Conservation (phyloP, 2,329 filamentous ascomycete genomes). For the Ceratocystis colombiana region DNA sequence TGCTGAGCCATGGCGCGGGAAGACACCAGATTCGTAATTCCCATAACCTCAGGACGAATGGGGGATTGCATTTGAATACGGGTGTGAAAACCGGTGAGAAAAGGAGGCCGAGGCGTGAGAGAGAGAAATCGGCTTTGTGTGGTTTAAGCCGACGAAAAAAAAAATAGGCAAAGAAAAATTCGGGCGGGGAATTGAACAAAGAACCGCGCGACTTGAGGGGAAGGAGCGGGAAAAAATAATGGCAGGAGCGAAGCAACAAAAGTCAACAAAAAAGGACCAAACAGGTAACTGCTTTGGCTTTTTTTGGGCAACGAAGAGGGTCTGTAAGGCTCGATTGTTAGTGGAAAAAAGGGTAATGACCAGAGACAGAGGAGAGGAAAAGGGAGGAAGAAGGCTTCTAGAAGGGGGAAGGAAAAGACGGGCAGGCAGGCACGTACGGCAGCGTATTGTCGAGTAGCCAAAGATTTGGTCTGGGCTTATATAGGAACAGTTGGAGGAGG, state of each 20-base stretch:
- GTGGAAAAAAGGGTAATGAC: neutral
- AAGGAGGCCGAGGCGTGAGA: neutral
- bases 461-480: slow-evolving; percentile 2
- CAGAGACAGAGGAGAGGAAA: neutral
- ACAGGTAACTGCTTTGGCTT: slow-evolving; percentile 6
- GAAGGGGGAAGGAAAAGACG: neutral
- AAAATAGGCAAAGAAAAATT: slow-evolving; percentile 1
- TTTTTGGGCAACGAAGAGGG: neutral
- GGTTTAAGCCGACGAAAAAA: neutral
- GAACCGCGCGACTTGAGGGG: neutral
- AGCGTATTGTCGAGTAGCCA: neutral
- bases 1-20: slow-evolving; percentile 26
- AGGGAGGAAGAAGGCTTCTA: neutral
- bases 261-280: slow-evolving; percentile 2
- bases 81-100: neutral
- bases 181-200: neutral
- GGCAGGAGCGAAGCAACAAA: slow-evolving; percentile 8
- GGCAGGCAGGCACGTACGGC: neutral
- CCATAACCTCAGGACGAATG: slow-evolving; percentile 27
- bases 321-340: neutral
- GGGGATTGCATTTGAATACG: slow-evolving; percentile 26
- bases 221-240: neutral
- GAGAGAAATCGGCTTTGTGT: neutral
- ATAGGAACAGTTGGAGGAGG: neutral
- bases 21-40: slow-evolving; percentile 27